Evolutionary conservation across 176 grass and related monocot species (phyloP), one percentile per base, ranked within the genome.

Genomic region (Typha latifolia): DNA sequence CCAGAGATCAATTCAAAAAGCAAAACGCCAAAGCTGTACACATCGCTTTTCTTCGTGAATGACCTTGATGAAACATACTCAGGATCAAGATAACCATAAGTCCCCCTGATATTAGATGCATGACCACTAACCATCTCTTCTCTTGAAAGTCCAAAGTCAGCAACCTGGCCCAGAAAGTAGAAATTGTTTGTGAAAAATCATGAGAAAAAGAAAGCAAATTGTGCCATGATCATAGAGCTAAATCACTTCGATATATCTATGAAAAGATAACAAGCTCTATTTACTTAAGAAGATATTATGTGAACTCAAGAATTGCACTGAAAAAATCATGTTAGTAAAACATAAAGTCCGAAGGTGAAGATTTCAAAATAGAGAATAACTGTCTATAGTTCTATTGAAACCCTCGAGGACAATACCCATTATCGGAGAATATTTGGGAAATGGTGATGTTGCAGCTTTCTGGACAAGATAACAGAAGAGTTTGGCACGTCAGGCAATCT

Each of bases 41-140:
- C 94, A 69, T 99, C 94, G 69, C 89, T 99, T 82, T 99, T 99
- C 78, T 99, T 93, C 1, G 94, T 99, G 65, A 90, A 99, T 20
- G 86, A 89, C 16, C 83, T 79, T 26, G 94, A 90, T 5, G 94
- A 93, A 37, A 99, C 72, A 21, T 93, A 99, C 74, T 96, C 88
- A 1, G 92, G 88, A 69, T 96, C 92, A 69, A 96, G 85, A 75
- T 93, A 99, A 64, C 94, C 94, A 23, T 70, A 90, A 34, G 94
- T 99, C 73, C 94, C 94, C 56, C 70, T 83, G 66, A 99, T 90
- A 43, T 84, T 87, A 56, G 83, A 80, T 59, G 73, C 79, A 59
- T 89, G 68, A 51, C 68, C 72, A 70, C 78, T 99, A 67, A 90
- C 55, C 61, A 81, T 87, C 81, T 93, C 86, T 77, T 93, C 94